Conservation (phyloP, 2,329 filamentous ascomycete species). For the Dryadomyces quercivorus region DNA sequence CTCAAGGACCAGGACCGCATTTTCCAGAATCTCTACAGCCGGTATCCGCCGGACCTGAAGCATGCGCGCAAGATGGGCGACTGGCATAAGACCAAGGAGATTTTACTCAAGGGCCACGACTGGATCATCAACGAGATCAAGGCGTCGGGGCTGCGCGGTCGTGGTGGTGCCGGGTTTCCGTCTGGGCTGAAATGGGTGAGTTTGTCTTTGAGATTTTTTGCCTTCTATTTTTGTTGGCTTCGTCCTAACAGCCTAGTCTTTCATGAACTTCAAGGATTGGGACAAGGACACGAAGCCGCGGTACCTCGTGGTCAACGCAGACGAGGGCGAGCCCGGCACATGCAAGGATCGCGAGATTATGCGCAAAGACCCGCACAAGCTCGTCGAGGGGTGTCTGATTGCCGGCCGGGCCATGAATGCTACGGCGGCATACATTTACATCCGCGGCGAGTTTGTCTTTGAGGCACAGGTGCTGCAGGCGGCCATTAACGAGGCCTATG, state of each 20-base stretch:
- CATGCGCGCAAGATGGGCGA: constrained; percentile 93
- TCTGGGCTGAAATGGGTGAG: constrained; percentile 96
- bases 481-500: constrained; percentile 96
- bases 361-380: constrained; percentile 99
- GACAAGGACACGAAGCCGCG: constrained; percentile 93
- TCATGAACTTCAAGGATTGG: constrained; percentile 99
- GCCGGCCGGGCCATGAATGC: constrained; percentile 98
- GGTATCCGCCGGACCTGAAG: constrained; percentile 82
- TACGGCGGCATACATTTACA: constrained; percentile 97
- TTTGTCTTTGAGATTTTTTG: not conserved
- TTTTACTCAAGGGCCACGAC: constrained; percentile 90
- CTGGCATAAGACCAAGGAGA: constrained; percentile 99
- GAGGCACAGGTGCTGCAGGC: constrained; percentile 88
- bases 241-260: constrained; percentile 55
- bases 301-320: constrained; percentile 95
- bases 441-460: constrained; percentile 94
- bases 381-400: constrained; percentile 91
- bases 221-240: too few relatives aligned
- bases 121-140: constrained; percentile 99
- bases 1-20: constrained; percentile 95
- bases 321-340: constrained; percentile 96
- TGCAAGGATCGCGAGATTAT: constrained; percentile 99
- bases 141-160: constrained; percentile 85
- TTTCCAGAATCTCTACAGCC: constrained; percentile 96
- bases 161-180: constrained; percentile 95